Evolutionary conservation across 805 yeast species (phyloP), one percentile per base, ranked within the genome.

Genomic region (Saccharomycopsis sp.): DNA sequence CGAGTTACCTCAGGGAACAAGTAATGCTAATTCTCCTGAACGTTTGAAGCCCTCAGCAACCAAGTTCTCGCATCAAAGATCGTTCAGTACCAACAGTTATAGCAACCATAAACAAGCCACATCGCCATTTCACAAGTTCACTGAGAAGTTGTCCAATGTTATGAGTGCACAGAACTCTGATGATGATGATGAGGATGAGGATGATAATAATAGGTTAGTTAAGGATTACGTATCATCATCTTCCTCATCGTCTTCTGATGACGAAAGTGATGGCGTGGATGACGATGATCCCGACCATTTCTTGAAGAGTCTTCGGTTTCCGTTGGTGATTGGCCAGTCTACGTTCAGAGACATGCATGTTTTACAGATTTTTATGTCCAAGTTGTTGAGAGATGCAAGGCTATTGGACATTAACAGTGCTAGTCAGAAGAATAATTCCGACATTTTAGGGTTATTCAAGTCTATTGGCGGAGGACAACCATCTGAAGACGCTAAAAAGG

Each of bases 111-210:
- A 29, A 29, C 38, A n/a, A n/a, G 38, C 38, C 38, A 29, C 57
- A 12, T 52, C 58, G 47, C 56, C 61, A 17, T 58, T 58, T 12
- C 55, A 38, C 14, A 20, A 41, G 8, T 8, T 58, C 2, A 56
- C 58, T 8, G 47, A 47, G 23, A 54, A 57, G 8, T 50, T 61
- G 9, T 54, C 62, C 3, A 56, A 56, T 52, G 63, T 53, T 15
- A 51, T 61, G n/a, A 58, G 62, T 34, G 34, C 60, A 15, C 60
- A 61, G 44, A 58, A 58, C 38, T 55, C 59, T 14, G 63, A 60
- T 35, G 63, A 60, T 49, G 62, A 59, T 34, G 53, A 23, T 24
- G 38, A 44, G 20, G 56, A n/a, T 34, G 56, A 57, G 19, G 52
- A 53, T 12, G 42, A 47, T 15, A 12, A 29, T 29, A 5, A 12